Base-by-base conservation (phyloP, 192 early-diverging fungal genomes). In the Coemansia erecta region DNA sequence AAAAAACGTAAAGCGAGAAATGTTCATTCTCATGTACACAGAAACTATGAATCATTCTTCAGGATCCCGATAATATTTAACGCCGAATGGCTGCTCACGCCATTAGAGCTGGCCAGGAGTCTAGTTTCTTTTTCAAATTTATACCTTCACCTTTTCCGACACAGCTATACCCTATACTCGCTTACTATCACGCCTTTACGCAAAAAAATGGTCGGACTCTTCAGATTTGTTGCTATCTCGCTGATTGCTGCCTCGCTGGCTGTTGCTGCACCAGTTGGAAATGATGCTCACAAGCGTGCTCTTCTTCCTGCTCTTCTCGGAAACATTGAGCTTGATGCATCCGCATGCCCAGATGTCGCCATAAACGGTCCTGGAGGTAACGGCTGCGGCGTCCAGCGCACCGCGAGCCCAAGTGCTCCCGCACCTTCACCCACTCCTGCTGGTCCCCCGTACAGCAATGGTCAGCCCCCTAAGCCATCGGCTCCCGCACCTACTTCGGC, bases 221-320 rank as follows among this genome's bases (percentile, higher is more conserved):
- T 59, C 46, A 70, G 51, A 44, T 49, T 70, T 41, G 47, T 63
- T 43, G 35, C 61, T 14, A 37, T 70, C 18, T 54, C 61, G n/a
- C 45, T 70, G 13, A 56, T 64, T 42, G 54, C 47, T 17, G 52
- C 52, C 22, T 42, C 48, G 35, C 52, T 63, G 26, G 52, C 28
- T 2, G 44, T 59, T 7, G 71, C 60, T 14, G 55, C 56, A n/a
- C 49, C 63, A 18, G 60, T 56, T 18, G 56, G 37, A 28, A 46
- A 40, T 26, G 23, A 35, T 11, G 54, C 40, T 17, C 24, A 56
- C 10, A 61, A 69, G 56, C 73, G 73, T 13, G 73, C 74, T 1
- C 51, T 77, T 43, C 21, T 77, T 26, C 74, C 74, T 0, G 68
- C 68, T 18, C 61, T 77, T 46, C 68, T 77, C n/a, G 74, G 74